Evolutionary conservation across 768 basidiomycete genomes (phyloP).

Genomic region (Candolleomyces efflorescens): DNA sequence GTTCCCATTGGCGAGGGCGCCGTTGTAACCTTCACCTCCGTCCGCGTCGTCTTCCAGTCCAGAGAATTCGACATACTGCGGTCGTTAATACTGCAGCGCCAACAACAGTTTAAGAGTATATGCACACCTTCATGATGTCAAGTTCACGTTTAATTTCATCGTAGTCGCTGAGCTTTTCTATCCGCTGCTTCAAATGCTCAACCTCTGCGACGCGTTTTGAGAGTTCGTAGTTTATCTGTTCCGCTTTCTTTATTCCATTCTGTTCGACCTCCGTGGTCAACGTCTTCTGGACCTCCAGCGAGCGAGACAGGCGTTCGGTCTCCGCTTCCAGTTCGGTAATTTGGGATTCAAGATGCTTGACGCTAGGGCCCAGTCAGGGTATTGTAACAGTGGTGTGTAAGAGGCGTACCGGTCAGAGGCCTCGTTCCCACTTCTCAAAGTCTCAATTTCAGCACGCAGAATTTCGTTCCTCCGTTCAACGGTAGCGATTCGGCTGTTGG

Average conservation of each 20-base stretch:
- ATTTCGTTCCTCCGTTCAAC: constrained; percentile 95
- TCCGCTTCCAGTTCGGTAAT: constrained; percentile 76
- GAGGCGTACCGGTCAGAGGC: constrained; percentile 60
- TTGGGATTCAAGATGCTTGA: constrained; percentile 68
- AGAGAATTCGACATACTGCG: constrained; percentile 92
- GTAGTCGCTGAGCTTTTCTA: constrained; percentile 80
- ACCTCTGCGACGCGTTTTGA: constrained; percentile 62
- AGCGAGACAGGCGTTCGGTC: constrained; percentile 60
- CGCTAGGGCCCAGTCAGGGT: too few species aligned
- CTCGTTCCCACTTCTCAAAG: constrained; percentile 75
- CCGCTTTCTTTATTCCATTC: constrained; percentile 45
- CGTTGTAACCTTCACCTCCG: constrained; percentile 42
- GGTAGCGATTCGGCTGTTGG: constrained; percentile 89
- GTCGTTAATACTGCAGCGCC: background rate
- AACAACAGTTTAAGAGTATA: background rate
- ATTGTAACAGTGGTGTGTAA: background rate
- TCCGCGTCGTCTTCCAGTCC: constrained; percentile 77
- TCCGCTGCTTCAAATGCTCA: constrained; percentile 59
- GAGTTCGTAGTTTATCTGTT: constrained; percentile 59
- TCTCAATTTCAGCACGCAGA: constrained; percentile 93
- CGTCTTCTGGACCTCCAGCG: constrained; percentile 59
- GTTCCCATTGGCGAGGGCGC: constrained; percentile 28
- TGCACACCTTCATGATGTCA: constrained; percentile 91
- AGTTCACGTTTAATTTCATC: constrained; percentile 98
- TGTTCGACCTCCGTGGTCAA: constrained; percentile 44